Conservation (phyloP, 2,329 filamentous ascomycete genomes). For the Verticillium klebahnii region DNA sequence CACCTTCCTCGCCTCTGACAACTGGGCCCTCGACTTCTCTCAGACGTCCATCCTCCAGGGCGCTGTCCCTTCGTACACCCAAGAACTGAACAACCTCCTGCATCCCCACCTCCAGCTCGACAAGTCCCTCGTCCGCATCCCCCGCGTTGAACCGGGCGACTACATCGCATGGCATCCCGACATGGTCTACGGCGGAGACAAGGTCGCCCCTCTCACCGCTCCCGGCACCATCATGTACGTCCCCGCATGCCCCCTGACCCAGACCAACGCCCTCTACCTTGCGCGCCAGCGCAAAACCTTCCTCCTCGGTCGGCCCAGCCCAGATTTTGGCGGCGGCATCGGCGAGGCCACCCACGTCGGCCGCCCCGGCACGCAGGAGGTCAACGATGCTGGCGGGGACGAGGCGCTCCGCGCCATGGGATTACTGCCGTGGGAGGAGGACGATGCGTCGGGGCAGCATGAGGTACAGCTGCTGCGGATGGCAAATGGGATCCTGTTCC, state of each 20-base stretch:
- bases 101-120: constrained; percentile 69
- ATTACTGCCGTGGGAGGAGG: constrained; percentile 34
- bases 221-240: constrained; percentile 30
- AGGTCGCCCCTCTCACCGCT: constrained; percentile 2
- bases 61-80: constrained; percentile 62
- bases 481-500: constrained; percentile 36
- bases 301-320: constrained; percentile 32
- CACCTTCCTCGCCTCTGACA: constrained; percentile 36
- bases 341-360: constrained; percentile 28
- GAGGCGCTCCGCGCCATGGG: constrained; percentile 36
- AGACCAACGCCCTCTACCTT: constrained; percentile 53
- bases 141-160: constrained; percentile 65
- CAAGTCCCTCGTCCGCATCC: constrained; percentile 65
- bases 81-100: constrained; percentile 63
- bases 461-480: constrained; percentile 29
- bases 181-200: constrained; percentile 66
- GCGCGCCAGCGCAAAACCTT: constrained; percentile 47
- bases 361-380: constrained; percentile 29
- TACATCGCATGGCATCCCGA: constrained; percentile 75
- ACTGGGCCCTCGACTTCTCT: constrained; percentile 48
- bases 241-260: constrained; percentile 42
- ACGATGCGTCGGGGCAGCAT: constrained; percentile 23
- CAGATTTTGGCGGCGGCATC: constrained; percentile 30
- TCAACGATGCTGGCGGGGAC: constrained; percentile 33
- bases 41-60: constrained; percentile 60